Evolutionary conservation across 116 monocot species (phyloP).

Genomic region (Papilionanthe hybrid): DNA sequence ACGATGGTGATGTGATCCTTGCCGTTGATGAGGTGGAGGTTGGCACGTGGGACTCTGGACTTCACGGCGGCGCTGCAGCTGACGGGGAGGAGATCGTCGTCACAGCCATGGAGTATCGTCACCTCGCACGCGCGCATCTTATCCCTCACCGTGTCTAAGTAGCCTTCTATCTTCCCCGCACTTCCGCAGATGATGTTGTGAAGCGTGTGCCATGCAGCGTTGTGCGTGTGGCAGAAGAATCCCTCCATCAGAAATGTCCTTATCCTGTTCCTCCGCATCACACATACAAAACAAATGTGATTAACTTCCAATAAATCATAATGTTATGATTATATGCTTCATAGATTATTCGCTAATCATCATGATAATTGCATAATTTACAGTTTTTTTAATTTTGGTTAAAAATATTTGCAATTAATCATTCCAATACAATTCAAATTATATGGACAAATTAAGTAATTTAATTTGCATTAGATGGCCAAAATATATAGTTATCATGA

Average conservation of each 20-base stretch:
- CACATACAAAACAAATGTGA: neutral
- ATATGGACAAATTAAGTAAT: too few relatives aligned
- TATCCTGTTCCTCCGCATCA: constrained; percentile 25
- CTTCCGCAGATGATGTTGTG: constrained; percentile 94
- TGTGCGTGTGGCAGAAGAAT: constrained; percentile 87
- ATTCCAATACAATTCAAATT: too few relatives aligned
- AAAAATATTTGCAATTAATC: too few relatives aligned
- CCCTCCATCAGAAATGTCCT: constrained; percentile 83
- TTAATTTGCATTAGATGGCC: too few relatives aligned
- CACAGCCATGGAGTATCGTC: constrained; percentile 63
- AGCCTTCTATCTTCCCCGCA: constrained; percentile 63
- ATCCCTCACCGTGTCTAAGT: constrained; percentile 53
- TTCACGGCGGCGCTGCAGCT: constrained; percentile 67
- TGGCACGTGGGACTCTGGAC: constrained; percentile 54
- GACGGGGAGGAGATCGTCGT: constrained; percentile 78
- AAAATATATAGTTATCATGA: too few relatives aligned
- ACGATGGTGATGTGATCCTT: constrained; percentile 86
- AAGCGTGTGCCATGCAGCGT: constrained; percentile 82
- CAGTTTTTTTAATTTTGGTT: too few relatives aligned
- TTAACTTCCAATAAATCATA: too few relatives aligned
- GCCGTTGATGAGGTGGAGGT: constrained; percentile 46
- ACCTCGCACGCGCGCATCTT: constrained; percentile 51
- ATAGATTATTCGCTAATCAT: too few relatives aligned
- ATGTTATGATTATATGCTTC: too few relatives aligned
- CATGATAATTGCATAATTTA: too few relatives aligned